These are phyloP conservation scores for Metschnikowia rubicola DNA, from an alignment of 805 yeast genomes.

Conservation along the genomic window DNA sequence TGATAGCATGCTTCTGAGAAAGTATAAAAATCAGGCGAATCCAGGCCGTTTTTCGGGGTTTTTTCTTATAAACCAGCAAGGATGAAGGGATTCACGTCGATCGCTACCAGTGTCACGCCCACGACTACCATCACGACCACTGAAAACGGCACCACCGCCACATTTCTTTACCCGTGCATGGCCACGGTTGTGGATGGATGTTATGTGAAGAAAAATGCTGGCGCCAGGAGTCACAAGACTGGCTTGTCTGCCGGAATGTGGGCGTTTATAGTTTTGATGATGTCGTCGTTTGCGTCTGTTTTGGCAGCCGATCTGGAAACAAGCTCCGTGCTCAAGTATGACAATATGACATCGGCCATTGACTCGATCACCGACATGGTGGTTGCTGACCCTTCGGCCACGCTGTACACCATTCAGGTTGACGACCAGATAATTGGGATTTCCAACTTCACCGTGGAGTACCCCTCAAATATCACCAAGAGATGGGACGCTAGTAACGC, in stretches of 20 bases:
- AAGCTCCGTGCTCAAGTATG: neutral
- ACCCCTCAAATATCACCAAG: neutral
- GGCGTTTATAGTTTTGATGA: neutral
- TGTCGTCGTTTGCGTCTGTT: neutral
- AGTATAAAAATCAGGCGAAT: neutral
- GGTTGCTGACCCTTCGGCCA: neutral
- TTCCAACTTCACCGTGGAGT: neutral
- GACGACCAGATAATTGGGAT: neutral
- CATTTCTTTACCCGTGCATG: neutral
- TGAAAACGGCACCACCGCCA: neutral
- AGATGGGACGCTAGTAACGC: neutral
- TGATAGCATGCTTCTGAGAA: neutral
- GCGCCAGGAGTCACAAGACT: neutral
- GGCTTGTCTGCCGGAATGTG: neutral
- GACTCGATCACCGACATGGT: neutral
- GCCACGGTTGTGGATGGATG: neutral
- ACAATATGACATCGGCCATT: conserved; percentile 1
- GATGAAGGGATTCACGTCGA: neutral
- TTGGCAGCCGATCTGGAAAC: neutral
- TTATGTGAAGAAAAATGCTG: neutral
- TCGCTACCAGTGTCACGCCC: neutral
- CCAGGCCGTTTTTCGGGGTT: neutral
- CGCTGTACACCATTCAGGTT: neutral
- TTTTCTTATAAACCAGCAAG: neutral
- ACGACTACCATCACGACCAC: neutral